Percentiles rank a stretch among this genome's conserved stretches.
Evolutionary conservation across 2,329 filamentous ascomycete genomes (phyloP).

Genomic region (Didymella pinodella): DNA sequence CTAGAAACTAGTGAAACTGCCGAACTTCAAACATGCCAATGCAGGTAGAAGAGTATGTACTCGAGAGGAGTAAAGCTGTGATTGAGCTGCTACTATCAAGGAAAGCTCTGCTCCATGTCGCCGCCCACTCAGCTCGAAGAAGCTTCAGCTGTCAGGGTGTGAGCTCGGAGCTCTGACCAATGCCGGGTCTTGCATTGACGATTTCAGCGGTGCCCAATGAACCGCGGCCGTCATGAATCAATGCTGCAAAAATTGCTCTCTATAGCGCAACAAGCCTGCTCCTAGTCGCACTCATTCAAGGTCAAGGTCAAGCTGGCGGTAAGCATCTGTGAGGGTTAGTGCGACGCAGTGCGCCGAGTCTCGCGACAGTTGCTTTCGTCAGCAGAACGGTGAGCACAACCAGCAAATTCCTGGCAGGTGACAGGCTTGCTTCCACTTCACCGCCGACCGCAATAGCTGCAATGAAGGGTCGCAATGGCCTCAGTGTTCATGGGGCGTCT

Average conservation of each 20-base stretch:
- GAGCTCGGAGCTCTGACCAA: slow-evolving; percentile 21
- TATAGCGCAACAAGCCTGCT: slow-evolving; percentile 22
- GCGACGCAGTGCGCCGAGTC: slow-evolving; percentile 19
- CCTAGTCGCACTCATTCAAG: slow-evolving; percentile 18
- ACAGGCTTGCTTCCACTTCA: slow-evolving; percentile 8
- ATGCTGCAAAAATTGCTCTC: slow-evolving; percentile 23
- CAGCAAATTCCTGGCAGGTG: slow-evolving; percentile 2
- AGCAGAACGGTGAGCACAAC: slow-evolving; percentile 7
- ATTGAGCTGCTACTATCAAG: slow-evolving; percentile 23
- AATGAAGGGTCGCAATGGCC: background rate
- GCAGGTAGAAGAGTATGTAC: slow-evolving; percentile 19
- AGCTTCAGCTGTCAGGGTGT: slow-evolving; percentile 20
- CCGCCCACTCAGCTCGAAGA: slow-evolving; percentile 21
- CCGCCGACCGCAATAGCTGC: background rate
- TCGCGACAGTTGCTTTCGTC: slow-evolving; percentile 6
- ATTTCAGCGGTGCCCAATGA: slow-evolving; percentile 22
- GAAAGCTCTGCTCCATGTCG: slow-evolving; percentile 22
- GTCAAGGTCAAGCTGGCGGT: slow-evolving; percentile 18
- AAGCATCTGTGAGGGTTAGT: slow-evolving; percentile 19
- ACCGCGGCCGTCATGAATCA: slow-evolving; percentile 25
- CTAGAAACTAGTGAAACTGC: slow-evolving; percentile 22
- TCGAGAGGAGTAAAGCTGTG: slow-evolving; percentile 17
- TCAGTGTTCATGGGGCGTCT: background rate
- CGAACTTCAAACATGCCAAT: slow-evolving; percentile 20
- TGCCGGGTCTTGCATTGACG: slow-evolving; percentile 21